Percentiles rank a stretch among this genome's conserved stretches.
phyloP scores from a whole-genome alignment of 1,284 basidiomycete genomes.

The Ganoderma lucidum region DNA sequence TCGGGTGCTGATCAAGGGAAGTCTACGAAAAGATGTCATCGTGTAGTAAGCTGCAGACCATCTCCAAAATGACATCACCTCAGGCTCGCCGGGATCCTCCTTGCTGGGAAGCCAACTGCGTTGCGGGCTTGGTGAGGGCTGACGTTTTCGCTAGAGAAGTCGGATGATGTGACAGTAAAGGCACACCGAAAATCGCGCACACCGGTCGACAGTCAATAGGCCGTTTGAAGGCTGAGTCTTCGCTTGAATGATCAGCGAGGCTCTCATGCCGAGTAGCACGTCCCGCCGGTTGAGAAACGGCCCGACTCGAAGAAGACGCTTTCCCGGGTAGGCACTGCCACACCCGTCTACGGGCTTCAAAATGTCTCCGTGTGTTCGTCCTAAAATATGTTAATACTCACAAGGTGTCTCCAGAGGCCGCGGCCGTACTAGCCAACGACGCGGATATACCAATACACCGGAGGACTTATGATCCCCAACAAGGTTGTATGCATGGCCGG shows the following conservation, averaged over 20 bases:
- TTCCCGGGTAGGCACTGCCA: background rate
- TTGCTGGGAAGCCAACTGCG: background rate
- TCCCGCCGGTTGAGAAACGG: background rate
- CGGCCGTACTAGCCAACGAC: background rate
- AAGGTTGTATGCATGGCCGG: background rate
- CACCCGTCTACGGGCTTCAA: background rate
- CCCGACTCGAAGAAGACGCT: background rate
- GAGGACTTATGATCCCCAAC: background rate
- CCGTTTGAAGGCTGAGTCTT: background rate
- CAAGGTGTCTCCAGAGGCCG: background rate
- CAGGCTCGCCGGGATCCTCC: background rate
- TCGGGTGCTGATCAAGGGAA: background rate
- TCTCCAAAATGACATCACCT: background rate
- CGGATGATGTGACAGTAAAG: background rate
- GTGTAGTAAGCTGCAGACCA: background rate
- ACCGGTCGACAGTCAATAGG: background rate
- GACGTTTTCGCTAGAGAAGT: background rate
- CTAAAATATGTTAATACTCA: background rate
- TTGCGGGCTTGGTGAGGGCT: background rate
- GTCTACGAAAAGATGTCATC: background rate
- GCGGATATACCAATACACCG: background rate
- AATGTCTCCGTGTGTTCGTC: background rate
- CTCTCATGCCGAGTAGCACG: background rate
- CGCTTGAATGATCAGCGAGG: constrained; percentile 1
- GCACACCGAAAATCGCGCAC: background rate